phyloP scores from a whole-genome alignment of 139 green algal genomes.

The Closterium sp. region DNA sequence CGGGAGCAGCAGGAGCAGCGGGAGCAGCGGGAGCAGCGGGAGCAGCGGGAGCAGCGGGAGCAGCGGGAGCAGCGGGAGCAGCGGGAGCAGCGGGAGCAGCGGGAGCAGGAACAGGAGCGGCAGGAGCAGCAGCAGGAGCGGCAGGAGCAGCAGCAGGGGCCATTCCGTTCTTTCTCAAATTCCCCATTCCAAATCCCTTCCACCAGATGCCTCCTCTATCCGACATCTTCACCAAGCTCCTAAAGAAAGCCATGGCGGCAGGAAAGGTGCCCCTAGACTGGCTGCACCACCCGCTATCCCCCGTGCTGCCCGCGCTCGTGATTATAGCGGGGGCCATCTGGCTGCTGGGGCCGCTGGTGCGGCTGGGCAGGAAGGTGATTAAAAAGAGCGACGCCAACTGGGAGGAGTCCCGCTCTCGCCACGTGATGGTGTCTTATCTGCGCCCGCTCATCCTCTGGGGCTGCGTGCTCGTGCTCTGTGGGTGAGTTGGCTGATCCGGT shows the following conservation, averaged over 20 bases:
- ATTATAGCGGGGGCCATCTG: neutral
- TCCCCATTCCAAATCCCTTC: neutral
- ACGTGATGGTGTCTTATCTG: slow-evolving; percentile 32
- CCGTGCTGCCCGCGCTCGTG: neutral
- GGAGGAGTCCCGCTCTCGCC: slow-evolving; percentile 29
- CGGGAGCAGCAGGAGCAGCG: neutral
- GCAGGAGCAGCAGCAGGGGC: neutral
- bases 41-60: neutral
- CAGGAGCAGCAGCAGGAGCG: neutral
- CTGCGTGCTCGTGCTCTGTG: slow-evolving; percentile 13
- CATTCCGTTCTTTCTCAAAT: neutral
- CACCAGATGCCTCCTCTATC: neutral
- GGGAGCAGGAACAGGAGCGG: neutral
- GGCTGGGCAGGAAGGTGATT: neutral
- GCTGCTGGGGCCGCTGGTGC: neutral
- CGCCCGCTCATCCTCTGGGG: slow-evolving; percentile 37
- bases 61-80: neutral
- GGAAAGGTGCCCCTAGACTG: neutral
- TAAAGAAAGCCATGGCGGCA: neutral
- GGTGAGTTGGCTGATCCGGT: neutral
- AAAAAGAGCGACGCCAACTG: slow-evolving; percentile 4
- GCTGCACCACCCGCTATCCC: neutral
- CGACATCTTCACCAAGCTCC: neutral
- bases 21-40: neutral
- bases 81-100: neutral